Conservation (phyloP, 2,329 filamentous ascomycete genomes). For the Epichloe scottii region DNA sequence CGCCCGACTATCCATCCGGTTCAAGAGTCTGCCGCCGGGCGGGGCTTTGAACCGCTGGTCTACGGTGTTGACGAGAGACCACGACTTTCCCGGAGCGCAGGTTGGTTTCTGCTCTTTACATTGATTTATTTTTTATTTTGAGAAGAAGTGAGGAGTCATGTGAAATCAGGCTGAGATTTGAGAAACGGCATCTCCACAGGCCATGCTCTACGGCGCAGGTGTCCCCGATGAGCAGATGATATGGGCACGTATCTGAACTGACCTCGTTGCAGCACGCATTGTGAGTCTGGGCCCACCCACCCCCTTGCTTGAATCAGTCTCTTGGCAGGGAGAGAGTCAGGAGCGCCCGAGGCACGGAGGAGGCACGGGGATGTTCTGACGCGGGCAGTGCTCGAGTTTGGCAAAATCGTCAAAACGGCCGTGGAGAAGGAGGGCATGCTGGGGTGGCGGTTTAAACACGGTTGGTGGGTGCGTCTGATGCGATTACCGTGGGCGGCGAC, state of each 20-base stretch:
- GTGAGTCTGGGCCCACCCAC: constrained; percentile 18
- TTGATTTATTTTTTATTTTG: too few species aligned
- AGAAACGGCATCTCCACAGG: constrained; percentile 32
- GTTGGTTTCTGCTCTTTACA: constrained; percentile 26
- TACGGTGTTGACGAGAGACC: constrained; percentile 63
- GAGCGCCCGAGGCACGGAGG: not conserved
- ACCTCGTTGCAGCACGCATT: constrained; percentile 23
- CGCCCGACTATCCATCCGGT: constrained; percentile 41
- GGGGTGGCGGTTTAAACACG: constrained; percentile 90
- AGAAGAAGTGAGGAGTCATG: too few species aligned
- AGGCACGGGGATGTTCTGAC: not conserved
- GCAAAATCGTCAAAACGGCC: constrained; percentile 73
- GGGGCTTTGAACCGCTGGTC: constrained; percentile 72
- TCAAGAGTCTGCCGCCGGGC: constrained; percentile 37
- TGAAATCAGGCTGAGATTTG: too few species aligned
- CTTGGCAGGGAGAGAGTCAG: not conserved
- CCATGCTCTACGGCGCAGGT: constrained; percentile 90
- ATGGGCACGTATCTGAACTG: not conserved
- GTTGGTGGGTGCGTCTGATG: constrained; percentile 78
- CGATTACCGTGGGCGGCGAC: constrained; percentile 90
- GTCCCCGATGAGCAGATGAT: constrained; percentile 73
- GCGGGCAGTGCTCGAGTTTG: constrained; percentile 63
- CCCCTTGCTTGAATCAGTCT: too few species aligned
- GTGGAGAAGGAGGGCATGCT: constrained; percentile 77
- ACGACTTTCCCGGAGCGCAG: constrained; percentile 88